Evolutionary conservation across 2,329 filamentous ascomycete genomes (phyloP).

Genomic region (Trichophyton equinum): DNA sequence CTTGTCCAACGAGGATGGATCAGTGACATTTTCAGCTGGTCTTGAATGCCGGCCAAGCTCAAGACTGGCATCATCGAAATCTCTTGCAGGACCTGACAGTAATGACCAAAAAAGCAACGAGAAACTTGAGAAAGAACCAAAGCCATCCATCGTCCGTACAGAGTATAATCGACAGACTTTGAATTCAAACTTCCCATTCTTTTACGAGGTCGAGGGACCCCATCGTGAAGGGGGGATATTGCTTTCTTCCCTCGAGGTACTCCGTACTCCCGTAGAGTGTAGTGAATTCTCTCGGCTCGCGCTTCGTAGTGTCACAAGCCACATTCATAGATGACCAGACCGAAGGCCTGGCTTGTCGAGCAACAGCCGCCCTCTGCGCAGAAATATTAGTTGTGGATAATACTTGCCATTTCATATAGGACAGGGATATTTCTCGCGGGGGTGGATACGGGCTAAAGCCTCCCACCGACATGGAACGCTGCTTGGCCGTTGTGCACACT

Average conservation of each 20-base stretch:
- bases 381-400: neutral
- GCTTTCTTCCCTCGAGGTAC: neutral
- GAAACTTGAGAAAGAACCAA: neutral
- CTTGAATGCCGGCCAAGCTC: neutral
- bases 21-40: neutral
- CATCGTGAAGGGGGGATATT: neutral
- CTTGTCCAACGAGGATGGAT: neutral
- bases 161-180: neutral
- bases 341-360: neutral
- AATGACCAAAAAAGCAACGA: neutral
- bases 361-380: constrained; percentile 3
- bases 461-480: constrained; percentile 1
- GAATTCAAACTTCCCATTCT: neutral
- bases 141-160: neutral
- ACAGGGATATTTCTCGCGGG: neutral
- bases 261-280: no score
- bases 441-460: constrained; percentile 1
- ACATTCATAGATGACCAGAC: neutral
- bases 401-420: neutral
- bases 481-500: neutral
- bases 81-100: constrained; percentile 1
- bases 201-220: neutral
- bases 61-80: neutral
- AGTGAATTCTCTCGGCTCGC: neutral
- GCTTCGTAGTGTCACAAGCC: neutral